These are phyloP conservation scores for Aspergillus ruber DNA, from an alignment of 2,329 filamentous ascomycete species.

Conservation along the genomic window DNA sequence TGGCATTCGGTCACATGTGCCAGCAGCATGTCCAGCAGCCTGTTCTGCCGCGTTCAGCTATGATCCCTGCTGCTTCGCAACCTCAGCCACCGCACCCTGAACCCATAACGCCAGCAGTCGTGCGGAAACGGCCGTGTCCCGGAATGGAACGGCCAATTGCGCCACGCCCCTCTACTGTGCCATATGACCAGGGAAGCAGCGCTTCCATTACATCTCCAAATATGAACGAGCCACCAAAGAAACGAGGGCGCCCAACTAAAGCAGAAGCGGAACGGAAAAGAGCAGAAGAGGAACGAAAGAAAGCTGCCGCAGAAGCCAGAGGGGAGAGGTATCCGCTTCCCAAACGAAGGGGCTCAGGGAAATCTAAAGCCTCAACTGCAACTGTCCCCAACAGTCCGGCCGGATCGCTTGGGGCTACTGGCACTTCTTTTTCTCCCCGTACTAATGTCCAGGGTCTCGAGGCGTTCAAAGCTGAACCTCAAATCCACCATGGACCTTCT, in stretches of 20 bases:
- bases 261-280: slow-evolving; percentile 35
- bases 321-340: slow-evolving; percentile 35
- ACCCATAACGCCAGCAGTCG: slow-evolving; percentile 13
- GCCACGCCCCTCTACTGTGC: slow-evolving; percentile 34
- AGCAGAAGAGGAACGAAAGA: slow-evolving; percentile 32
- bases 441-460: slow-evolving; percentile 10
- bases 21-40: slow-evolving; percentile 21
- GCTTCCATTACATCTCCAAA: slow-evolving; percentile 30
- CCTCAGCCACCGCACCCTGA: slow-evolving; percentile 17
- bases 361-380: slow-evolving; percentile 22
- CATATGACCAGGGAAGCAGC: slow-evolving; percentile 28
- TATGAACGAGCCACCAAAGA: slow-evolving; percentile 32
- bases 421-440: slow-evolving; percentile 14
- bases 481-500: slow-evolving; percentile 12
- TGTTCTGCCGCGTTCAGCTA: slow-evolving; percentile 12
- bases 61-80: slow-evolving; percentile 8
- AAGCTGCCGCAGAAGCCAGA: slow-evolving; percentile 30
- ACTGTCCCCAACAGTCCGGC: slow-evolving; percentile 23
- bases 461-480: slow-evolving; percentile 12
- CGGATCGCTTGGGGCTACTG: slow-evolving; percentile 11
- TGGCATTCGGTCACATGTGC: slow-evolving; percentile 30
- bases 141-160: slow-evolving; percentile 21
- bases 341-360: slow-evolving; percentile 19
- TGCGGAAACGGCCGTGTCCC: slow-evolving; percentile 26
- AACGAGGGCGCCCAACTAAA: slow-evolving; percentile 40